Evolutionary conservation across 2,329 filamentous ascomycete genomes (phyloP).

Genomic region (Ophiocordyceps camponoti-leonardi): DNA sequence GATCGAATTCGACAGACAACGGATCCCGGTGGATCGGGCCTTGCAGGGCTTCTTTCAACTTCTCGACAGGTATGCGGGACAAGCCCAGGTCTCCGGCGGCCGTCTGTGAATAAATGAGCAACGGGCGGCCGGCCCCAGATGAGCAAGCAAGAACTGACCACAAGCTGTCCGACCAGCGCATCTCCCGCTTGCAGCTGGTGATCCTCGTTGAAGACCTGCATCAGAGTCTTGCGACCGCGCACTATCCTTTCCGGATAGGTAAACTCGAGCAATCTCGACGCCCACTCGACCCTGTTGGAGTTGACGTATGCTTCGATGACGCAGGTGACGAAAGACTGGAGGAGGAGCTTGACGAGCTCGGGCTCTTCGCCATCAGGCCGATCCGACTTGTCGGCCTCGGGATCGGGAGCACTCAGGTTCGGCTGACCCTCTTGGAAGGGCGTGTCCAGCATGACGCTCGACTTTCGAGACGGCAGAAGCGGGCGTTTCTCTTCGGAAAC

Average conservation of each 20-base stretch:
- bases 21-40: slow-evolving; percentile 25
- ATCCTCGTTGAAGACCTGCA: slow-evolving; percentile 47
- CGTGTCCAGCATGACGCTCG: slow-evolving; percentile 37
- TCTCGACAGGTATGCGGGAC: slow-evolving; percentile 23
- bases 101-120: slow-evolving; percentile 24
- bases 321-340: slow-evolving; percentile 66
- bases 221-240: slow-evolving; percentile 40
- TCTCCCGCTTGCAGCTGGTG: slow-evolving; percentile 43
- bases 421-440: slow-evolving; percentile 35
- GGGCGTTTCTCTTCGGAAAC: slow-evolving; percentile 52
- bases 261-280: slow-evolving; percentile 48
- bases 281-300: slow-evolving; percentile 41
- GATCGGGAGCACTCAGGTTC: slow-evolving; percentile 39
- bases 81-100: slow-evolving; percentile 46
- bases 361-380: slow-evolving; percentile 33
- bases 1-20: slow-evolving; percentile 26
- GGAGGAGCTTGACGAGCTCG: slow-evolving; percentile 42
- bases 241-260: slow-evolving; percentile 48
- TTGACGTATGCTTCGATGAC: slow-evolving; percentile 59
- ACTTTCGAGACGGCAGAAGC: slow-evolving; percentile 38
- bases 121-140: not conserved
- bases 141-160: slow-evolving; percentile 26
- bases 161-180: slow-evolving; percentile 53
- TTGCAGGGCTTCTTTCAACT: slow-evolving; percentile 27
- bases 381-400: slow-evolving; percentile 28